phyloP scores from a whole-genome alignment of 108 stramenopile genomes.

The Cyclotella atomus region DNA sequence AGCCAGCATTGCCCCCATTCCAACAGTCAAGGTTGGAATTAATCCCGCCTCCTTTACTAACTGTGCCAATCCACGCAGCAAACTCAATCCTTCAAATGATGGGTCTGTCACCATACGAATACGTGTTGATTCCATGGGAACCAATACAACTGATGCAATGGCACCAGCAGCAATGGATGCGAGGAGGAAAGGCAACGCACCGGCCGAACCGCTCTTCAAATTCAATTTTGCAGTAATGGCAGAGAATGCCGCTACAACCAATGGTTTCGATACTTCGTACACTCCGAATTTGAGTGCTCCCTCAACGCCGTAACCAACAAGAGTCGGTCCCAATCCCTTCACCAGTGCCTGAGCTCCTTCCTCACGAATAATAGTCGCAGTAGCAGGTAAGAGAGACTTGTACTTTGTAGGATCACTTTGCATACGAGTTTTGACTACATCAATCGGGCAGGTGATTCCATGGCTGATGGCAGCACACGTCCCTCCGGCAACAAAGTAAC shows the following conservation, averaged over 20 bases:
- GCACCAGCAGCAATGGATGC: slow-evolving; percentile 89
- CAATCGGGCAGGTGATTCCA: slow-evolving; percentile 87
- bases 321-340: slow-evolving; percentile 84
- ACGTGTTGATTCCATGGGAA: slow-evolving; percentile 89
- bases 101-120: slow-evolving; percentile 92
- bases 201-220: slow-evolving; percentile 18
- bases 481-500: slow-evolving; percentile 89
- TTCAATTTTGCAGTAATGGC: slow-evolving; percentile 35
- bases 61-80: slow-evolving; percentile 66
- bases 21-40: slow-evolving; percentile 60
- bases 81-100: slow-evolving; percentile 60
- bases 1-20: slow-evolving; percentile 89
- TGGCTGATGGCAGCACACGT: slow-evolving; percentile 86
- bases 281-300: slow-evolving; percentile 92
- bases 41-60: slow-evolving; percentile 77
- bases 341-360: slow-evolving; percentile 75
- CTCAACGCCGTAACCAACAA: slow-evolving; percentile 91
- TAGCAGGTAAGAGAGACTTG: slow-evolving; percentile 45
- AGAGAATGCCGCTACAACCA: slow-evolving; percentile 54
- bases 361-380: slow-evolving; percentile 61
- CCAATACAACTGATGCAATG: slow-evolving; percentile 85
- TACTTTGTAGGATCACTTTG: slow-evolving; percentile 78
- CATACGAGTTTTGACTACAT: slow-evolving; percentile 90
- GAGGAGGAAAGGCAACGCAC: slow-evolving; percentile 64
- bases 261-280: slow-evolving; percentile 91